Percentiles rank a stretch among this genome's conserved stretches.
Conservation (phyloP, 768 basidiomycete species). For the Xerocomus potaroensis region DNA sequence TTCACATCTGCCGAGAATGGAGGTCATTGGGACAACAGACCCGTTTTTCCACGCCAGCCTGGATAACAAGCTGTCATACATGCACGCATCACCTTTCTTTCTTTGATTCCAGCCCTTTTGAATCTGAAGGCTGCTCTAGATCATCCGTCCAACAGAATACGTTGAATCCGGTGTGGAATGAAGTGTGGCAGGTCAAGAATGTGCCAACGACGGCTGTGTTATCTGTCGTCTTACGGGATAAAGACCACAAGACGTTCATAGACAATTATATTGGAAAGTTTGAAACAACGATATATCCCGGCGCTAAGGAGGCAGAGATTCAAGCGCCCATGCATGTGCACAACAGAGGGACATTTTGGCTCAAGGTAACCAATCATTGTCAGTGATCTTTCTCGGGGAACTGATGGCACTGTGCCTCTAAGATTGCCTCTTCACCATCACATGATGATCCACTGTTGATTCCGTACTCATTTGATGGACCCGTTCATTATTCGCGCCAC, state of each 20-base stretch:
- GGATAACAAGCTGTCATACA: conserved; percentile 58
- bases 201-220: conserved; percentile 62
- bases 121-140: conserved; percentile 21
- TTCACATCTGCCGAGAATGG: conserved; percentile 64
- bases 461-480: conserved; percentile 70
- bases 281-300: conserved; percentile 46
- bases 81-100: conserved; percentile 39
- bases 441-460: conserved; percentile 35
- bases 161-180: conserved; percentile 69
- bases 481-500: conserved; percentile 67
- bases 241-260: conserved; percentile 52
- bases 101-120: not conserved
- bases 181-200: conserved; percentile 67
- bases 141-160: conserved; percentile 61
- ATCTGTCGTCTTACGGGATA: conserved; percentile 61
- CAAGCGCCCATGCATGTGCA: conserved; percentile 47
- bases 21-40: conserved; percentile 58
- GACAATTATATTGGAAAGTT: conserved; percentile 68
- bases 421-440: conserved; percentile 58
- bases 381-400: not conserved
- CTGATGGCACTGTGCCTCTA: conserved; percentile 3
- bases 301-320: conserved; percentile 63
- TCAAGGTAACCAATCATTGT: conserved; percentile 43
- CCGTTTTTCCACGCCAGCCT: conserved; percentile 70
- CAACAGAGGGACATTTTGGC: conserved; percentile 59